Base-by-base conservation (phyloP, 306 rosid genomes). In the Malus domestica region DNA sequence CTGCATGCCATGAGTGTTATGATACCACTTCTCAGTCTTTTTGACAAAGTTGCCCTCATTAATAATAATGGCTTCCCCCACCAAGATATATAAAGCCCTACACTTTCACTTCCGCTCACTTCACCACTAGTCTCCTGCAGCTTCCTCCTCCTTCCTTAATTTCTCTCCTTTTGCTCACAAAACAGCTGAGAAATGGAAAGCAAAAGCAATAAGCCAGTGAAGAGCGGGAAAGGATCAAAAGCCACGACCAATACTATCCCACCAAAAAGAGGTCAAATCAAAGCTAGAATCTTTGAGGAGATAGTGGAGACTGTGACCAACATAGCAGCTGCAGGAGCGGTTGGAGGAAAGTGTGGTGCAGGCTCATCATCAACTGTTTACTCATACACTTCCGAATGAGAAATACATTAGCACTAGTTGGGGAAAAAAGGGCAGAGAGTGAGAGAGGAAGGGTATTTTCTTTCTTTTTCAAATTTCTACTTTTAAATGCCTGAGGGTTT, bases 231-330 rank as follows among this genome's bases (percentile, higher is more conserved):
- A 19, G 42, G 15, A n/a, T 63, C 44, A 63, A 71, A 51, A 25
- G 46, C 32, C 35, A 65, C 10, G n/a, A 12, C 27, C 25, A 33
- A 38, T 8, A 57, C 22, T 38, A 10, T 71, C 54, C 76, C 67
- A 23, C 72, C 67, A 35, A 25, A 63, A 42, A 62, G 72, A 71
- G 71, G 67, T 14, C 8, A 14, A 70, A 30, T 60, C 75, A 78
- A 30, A 70, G 70, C 70, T 9, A 60, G 12, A 70, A 61, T 70
- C 46, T n/a, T 62, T 49, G 68, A 38, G 4, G 68, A 73, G 25
- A 10, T 59, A 3, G 9, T 40, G 20, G 68, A 73, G 25, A 59
- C 16, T 13, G 6, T 59, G 29, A 8, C 33, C 44, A 42, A 23
- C 32, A 5, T 32, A 11, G 44, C 29, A 54, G 61, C 42, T 49